Evolutionary conservation across 768 basidiomycete species (phyloP).

Genomic region (Porpolomopsis calyptriformis): DNA sequence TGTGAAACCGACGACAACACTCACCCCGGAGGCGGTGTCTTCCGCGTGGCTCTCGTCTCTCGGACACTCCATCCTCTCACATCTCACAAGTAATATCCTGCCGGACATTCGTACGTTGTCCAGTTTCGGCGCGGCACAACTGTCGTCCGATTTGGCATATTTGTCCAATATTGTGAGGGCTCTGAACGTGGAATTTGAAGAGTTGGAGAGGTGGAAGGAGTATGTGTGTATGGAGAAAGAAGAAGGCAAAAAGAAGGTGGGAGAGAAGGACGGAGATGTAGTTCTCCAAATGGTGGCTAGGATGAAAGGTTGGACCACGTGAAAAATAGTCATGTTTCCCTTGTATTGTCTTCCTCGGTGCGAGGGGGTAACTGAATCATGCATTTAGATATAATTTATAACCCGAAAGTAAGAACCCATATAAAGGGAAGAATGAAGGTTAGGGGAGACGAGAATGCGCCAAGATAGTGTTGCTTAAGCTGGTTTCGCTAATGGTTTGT

Average conservation of each 20-base stretch:
- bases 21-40: conserved; percentile 73
- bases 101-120: conserved; percentile 61
- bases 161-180: conserved; percentile 84
- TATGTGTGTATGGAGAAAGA: conserved; percentile 53
- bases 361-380: too few species aligned
- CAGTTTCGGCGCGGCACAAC: conserved; percentile 64
- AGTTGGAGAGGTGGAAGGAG: conserved; percentile 71
- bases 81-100: conserved; percentile 60
- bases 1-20: conserved; percentile 20
- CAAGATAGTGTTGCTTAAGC: neutral
- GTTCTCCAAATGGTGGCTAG: conserved; percentile 28
- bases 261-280: conserved; percentile 18
- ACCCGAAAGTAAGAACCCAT: neutral
- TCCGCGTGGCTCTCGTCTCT: conserved; percentile 89
- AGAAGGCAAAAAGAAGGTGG: conserved; percentile 27
- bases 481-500: neutral
- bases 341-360: too few species aligned
- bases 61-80: conserved; percentile 65
- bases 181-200: conserved; percentile 77
- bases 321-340: conserved; percentile 8
- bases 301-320: conserved; percentile 25
- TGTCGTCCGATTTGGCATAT: conserved; percentile 81
- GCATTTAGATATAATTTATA: neutral
- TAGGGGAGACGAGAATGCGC: too few species aligned
- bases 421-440: too few species aligned